Evolutionary conservation across 192 early-diverging fungal genomes (phyloP).

Genomic region (Umbelopsis sp.): DNA sequence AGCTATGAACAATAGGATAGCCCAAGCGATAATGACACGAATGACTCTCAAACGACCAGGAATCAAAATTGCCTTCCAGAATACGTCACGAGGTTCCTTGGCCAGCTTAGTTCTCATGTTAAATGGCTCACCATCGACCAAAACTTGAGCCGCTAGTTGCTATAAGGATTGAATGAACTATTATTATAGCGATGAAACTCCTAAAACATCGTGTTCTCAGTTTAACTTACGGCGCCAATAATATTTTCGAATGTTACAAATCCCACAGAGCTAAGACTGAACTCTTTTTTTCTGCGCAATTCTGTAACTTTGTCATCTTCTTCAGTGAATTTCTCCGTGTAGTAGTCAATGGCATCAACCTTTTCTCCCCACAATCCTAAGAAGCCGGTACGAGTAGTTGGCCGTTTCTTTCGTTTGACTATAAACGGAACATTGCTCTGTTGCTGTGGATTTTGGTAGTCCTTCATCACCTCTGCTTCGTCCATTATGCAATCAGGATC

Average conservation of each 20-base stretch:
- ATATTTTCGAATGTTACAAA: conserved; percentile 77
- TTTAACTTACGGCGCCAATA: conserved; percentile 55
- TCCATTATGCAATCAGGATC: conserved; percentile 49
- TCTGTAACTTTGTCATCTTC: conserved; percentile 51
- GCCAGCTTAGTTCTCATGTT: conserved; percentile 59
- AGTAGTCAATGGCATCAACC: conserved; percentile 69
- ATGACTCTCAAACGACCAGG: conserved; percentile 47
- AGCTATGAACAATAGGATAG: conserved; percentile 59
- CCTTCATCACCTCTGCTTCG: conserved; percentile 30
- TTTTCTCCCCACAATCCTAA: conserved; percentile 54
- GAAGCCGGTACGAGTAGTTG: conserved; percentile 43
- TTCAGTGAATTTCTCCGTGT: conserved; percentile 50
- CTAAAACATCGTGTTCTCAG: too few relatives aligned
- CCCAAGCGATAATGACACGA: conserved; percentile 52
- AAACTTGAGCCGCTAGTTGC: conserved; percentile 66
- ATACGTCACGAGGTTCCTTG: conserved; percentile 73
- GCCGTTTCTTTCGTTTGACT: conserved; percentile 28
- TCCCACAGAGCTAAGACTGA: conserved; percentile 53
- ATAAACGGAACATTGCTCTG: conserved; percentile 2
- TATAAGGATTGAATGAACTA: conserved; percentile 16
- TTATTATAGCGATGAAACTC: too few relatives aligned
- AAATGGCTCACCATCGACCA: conserved; percentile 64
- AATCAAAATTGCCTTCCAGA: conserved; percentile 67
- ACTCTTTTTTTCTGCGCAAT: conserved; percentile 23
- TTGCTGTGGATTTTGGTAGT: background rate